Conservation (phyloP, 1,284 basidiomycete genomes). For the Marasmius oreades region DNA sequence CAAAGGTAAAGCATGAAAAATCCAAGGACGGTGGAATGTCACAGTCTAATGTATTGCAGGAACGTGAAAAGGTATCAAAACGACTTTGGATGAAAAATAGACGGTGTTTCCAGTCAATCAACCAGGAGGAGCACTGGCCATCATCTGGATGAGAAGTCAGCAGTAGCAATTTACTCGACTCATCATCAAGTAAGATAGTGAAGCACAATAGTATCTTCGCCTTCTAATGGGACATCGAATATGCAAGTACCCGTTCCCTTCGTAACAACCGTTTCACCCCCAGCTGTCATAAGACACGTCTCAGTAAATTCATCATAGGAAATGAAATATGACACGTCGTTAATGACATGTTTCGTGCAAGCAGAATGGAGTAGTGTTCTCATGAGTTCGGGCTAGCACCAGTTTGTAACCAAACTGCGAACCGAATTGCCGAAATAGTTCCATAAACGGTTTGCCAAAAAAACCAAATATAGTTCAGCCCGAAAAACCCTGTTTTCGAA, state of each 20-base stretch:
- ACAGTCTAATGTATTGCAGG: not conserved
- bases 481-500: too few species aligned
- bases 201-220: not conserved
- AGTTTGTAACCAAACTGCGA: too few species aligned
- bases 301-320: not conserved
- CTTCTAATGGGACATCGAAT: not conserved
- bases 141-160: not conserved
- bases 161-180: not conserved
- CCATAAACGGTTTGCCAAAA: too few species aligned
- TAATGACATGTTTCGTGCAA: slow-evolving; percentile 8
- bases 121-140: slow-evolving; percentile 3
- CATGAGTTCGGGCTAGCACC: too few species aligned
- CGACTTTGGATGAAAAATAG: not conserved
- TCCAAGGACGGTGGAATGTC: not conserved
- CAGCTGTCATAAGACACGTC: not conserved
- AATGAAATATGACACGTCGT: not conserved
- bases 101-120: not conserved
- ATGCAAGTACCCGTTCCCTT: not conserved
- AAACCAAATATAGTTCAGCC: too few species aligned
- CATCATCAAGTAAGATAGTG: not conserved
- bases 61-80: not conserved
- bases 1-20: not conserved
- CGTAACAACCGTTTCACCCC: not conserved
- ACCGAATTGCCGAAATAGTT: too few species aligned
- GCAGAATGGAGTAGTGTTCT: too few species aligned